phyloP scores from a whole-genome alignment of 768 basidiomycete genomes.

The Boletus insuetus region DNA sequence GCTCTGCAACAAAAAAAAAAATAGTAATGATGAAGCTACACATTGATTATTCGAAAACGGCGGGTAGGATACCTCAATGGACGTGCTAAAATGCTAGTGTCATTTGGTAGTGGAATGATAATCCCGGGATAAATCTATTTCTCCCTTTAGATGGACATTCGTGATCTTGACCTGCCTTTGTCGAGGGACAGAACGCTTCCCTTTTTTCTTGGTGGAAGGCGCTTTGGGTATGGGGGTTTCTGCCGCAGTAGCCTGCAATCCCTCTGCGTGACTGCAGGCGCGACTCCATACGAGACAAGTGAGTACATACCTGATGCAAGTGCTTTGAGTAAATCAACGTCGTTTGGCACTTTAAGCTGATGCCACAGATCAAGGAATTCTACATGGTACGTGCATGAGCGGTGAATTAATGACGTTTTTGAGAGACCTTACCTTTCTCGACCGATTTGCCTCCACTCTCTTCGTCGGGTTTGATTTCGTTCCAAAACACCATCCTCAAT shows the following conservation, averaged over 20 bases:
- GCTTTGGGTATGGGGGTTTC: conserved; percentile 56
- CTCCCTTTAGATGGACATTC: conserved; percentile 82
- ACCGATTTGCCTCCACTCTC: conserved; percentile 68
- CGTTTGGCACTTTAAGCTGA: conserved; percentile 77
- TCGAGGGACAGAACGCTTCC: conserved; percentile 68
- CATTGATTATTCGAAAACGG: not conserved
- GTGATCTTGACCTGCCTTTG: conserved; percentile 82
- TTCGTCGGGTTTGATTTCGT: conserved; percentile 78
- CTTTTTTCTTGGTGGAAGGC: conserved; percentile 73
- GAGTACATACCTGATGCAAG: conserved; percentile 61
- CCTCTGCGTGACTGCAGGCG: conserved; percentile 46
- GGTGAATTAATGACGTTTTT: conserved; percentile 12
- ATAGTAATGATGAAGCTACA: not conserved
- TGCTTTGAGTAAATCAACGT: conserved; percentile 76
- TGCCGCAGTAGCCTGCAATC: conserved; percentile 74
- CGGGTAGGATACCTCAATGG: not conserved
- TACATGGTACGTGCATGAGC: conserved; percentile 29
- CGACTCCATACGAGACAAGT: not conserved
- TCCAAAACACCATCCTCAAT: conserved; percentile 85
- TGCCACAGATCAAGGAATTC: conserved; percentile 92
- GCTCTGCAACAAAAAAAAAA: too few relatives aligned
- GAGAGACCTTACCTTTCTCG: conserved; percentile 63
- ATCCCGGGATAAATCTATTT: conserved; percentile 82
- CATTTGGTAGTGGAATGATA: conserved; percentile 39
- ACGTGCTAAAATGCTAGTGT: not conserved